A percentile compares a stretch with the other conserved stretches of the same genome.
phyloP scores from a whole-genome alignment of 495 filamentous ascomycete genomes.

The Talaromyces stipitatus region DNA sequence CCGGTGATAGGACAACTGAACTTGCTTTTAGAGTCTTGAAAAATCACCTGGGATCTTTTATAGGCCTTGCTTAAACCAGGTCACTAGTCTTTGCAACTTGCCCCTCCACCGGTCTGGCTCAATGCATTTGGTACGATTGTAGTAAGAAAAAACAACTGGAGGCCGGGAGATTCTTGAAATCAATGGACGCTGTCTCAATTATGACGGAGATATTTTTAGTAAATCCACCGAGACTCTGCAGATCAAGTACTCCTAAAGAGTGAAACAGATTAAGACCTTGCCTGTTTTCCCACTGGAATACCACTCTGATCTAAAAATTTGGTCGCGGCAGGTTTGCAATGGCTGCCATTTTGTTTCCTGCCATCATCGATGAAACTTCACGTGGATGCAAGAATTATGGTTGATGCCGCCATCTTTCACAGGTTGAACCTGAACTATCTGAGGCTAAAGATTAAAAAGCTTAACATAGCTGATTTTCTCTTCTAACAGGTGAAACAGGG shows the following conservation, averaged over 20 bases:
- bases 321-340: neutral
- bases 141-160: neutral
- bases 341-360: conserved; percentile 10
- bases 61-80: neutral
- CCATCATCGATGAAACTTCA: conserved; percentile 8
- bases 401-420: conserved; percentile 12
- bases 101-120: neutral
- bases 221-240: neutral
- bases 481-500: neutral
- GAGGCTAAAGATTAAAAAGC: neutral
- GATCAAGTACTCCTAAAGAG: neutral
- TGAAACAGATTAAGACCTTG: conserved; percentile 1
- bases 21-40: neutral
- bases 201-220: conserved; percentile 1
- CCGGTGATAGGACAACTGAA: neutral
- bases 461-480: neutral
- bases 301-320: conserved; percentile 2
- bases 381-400: conserved; percentile 12
- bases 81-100: conserved; percentile 3
- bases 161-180: conserved; percentile 4
- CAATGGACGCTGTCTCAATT: neutral
- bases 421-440: conserved; percentile 15
- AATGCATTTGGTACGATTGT: neutral
- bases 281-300: conserved; percentile 1
- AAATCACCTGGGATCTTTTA: neutral